phyloP scores from a whole-genome alignment of 331 rosid genomes.

The Quercus lobata region DNA sequence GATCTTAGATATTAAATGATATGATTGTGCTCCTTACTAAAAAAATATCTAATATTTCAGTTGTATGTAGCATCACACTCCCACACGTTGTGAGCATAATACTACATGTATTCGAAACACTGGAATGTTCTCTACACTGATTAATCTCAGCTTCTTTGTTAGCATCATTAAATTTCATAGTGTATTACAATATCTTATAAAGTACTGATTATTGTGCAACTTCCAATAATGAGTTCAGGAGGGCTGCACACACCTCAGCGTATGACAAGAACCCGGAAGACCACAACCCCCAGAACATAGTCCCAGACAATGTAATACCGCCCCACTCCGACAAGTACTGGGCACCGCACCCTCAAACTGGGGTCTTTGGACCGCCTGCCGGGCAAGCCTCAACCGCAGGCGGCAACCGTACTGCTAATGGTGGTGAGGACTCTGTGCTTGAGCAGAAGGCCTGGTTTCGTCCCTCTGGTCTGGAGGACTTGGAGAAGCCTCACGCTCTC shows the following conservation, averaged over 20 bases:
- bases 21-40: too few species aligned
- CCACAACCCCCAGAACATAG: slow-evolving; percentile 30
- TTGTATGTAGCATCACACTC: too few species aligned
- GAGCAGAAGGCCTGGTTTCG: slow-evolving; percentile 98
- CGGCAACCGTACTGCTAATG: slow-evolving; percentile 17
- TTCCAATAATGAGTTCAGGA: slow-evolving; percentile 35
- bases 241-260: slow-evolving; percentile 50
- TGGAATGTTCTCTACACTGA: neutral
- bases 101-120: too few species aligned
- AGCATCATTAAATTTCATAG: neutral
- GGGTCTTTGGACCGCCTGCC: slow-evolving; percentile 76
- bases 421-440: slow-evolving; percentile 35
- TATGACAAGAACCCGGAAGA: slow-evolving; percentile 93
- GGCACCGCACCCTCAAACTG: slow-evolving; percentile 91
- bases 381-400: slow-evolving; percentile 13
- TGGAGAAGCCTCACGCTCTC: slow-evolving; percentile 69
- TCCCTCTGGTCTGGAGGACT: slow-evolving; percentile 80
- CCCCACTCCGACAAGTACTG: slow-evolving; percentile 60
- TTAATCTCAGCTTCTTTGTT: neutral
- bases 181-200: too few species aligned
- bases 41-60: too few species aligned
- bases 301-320: slow-evolving; percentile 67
- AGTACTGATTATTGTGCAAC: neutral
- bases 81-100: too few species aligned
- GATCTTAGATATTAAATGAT: too few species aligned